Conservation (phyloP, 495 filamentous ascomycete species). For the Annulohypoxylon moriforme region DNA sequence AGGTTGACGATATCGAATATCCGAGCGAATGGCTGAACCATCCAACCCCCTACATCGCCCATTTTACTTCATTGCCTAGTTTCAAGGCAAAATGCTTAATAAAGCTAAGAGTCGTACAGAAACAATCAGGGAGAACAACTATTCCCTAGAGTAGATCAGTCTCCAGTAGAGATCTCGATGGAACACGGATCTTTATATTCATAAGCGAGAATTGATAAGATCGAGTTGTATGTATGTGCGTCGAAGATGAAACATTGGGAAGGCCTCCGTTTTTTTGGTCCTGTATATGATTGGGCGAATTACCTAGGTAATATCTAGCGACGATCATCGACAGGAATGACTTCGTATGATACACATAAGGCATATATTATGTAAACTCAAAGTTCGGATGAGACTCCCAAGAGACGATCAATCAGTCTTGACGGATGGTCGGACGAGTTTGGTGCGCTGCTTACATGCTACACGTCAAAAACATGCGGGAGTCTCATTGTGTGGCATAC, state of each 20-base stretch:
- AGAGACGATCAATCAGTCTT: slow-evolving; percentile 35
- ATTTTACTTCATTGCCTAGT: not conserved
- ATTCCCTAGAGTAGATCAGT: not conserved
- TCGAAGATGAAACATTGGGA: not conserved
- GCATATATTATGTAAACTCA: slow-evolving; percentile 10
- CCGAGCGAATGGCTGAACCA: not conserved
- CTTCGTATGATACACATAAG: slow-evolving; percentile 13
- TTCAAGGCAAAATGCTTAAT: not conserved
- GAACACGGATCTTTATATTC: not conserved
- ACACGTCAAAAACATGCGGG: slow-evolving; percentile 11
- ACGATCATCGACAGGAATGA: slow-evolving; percentile 19
- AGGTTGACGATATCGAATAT: not conserved
- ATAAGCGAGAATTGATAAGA: not conserved
- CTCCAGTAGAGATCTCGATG: not conserved
- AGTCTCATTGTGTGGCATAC: slow-evolving; percentile 19
- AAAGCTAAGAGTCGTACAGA: too few species aligned
- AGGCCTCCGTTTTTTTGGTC: not conserved
- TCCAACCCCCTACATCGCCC: not conserved
- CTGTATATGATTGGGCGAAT: not conserved
- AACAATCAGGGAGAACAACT: too few species aligned
- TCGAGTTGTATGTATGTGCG: not conserved
- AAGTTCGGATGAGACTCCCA: slow-evolving; percentile 29
- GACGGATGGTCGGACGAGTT: slow-evolving; percentile 16
- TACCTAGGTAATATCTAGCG: not conserved
- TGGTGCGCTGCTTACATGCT: not conserved